Base-by-base conservation (phyloP, 2,329 filamentous ascomycete genomes). In the Bertia moriformis region DNA sequence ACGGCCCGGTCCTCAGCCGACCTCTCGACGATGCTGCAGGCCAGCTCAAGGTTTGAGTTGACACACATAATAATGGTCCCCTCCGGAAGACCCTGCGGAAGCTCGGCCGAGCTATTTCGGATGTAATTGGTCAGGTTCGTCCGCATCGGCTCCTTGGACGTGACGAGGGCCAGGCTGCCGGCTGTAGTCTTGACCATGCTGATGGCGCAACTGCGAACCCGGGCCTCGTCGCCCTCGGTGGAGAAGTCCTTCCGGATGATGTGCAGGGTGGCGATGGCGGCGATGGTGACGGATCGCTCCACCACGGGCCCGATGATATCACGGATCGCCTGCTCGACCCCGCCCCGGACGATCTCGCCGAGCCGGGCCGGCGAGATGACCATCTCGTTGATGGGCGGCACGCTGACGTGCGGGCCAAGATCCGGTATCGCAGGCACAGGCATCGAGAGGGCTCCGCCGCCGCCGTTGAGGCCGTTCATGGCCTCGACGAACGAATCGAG, bases 91-190 rank as follows among this genome's bases (percentile, higher is more conserved):
- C 84, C 83, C 40, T 85, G 82, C 40, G 85, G 78, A 27, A 93
- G 71, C 27, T 79, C 74, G 37, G 60, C 64, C 3, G 75, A 69
- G n/a, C 78, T 57, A 38, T 68, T 69, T 39, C 91, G 82, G 57
- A 98, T 87, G 54, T 95, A 93, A 60, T 96, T 98, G 40, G 83
- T 93, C 59, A 98, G 93, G 61, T 93, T 96, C 57, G 93, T 91
- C 43, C 91, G 78, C 14, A 98, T 68, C 14, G 91, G 91, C 57
- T 98, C 91, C 59, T 96, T 98, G 54, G 88, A 96, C 3, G 91
- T 98, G n/a, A 98, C 91, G 20, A 95, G 71, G 13, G 91, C 91
- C 41, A 98, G 70, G 51, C 87, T 94, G 29, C 91, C 91, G 18
- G 91, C 89, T 18, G 94, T 84, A 38, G 88, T 82, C 59, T 94